Evolutionary conservation across 2,329 filamentous ascomycete genomes (phyloP).

Genomic region (Botrytis tulipae): DNA sequence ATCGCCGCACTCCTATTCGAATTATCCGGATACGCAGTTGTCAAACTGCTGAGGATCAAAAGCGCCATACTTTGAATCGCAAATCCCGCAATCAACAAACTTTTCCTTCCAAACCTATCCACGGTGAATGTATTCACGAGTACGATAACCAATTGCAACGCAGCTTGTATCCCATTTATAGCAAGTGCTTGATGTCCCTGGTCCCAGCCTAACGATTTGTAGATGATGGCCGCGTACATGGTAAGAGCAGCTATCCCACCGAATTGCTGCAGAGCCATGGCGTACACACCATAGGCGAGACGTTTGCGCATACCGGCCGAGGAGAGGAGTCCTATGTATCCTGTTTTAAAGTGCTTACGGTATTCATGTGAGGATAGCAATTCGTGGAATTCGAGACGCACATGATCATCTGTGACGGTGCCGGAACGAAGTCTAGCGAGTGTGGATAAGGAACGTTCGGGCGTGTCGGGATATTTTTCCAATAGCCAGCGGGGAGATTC

Average conservation of each 20-base stretch:
- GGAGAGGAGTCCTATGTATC: conserved; percentile 66
- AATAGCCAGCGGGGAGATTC: conserved; percentile 69
- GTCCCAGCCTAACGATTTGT: conserved; percentile 61
- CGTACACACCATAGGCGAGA: conserved; percentile 60
- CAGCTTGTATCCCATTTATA: conserved; percentile 69
- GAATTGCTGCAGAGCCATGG: conserved; percentile 70
- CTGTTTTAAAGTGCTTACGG: conserved; percentile 55
- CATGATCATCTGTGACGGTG: conserved; percentile 64
- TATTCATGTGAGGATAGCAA: conserved; percentile 71
- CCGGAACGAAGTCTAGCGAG: conserved; percentile 60
- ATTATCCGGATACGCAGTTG: conserved; percentile 42
- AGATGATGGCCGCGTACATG: conserved; percentile 68
- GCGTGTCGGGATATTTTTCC: conserved; percentile 53
- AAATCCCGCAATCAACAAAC: conserved; percentile 63
- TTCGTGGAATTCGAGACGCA: conserved; percentile 62
- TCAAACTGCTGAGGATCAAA: conserved; percentile 41
- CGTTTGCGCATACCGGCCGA: conserved; percentile 67
- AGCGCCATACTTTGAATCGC: conserved; percentile 41
- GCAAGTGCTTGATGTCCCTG: conserved; percentile 63
- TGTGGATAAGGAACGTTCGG: conserved; percentile 58
- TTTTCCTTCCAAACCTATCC: conserved; percentile 67
- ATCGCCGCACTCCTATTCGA: conserved; percentile 42
- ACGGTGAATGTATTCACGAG: conserved; percentile 71
- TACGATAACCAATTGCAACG: conserved; percentile 57
- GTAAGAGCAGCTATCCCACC: conserved; percentile 72